These are phyloP conservation scores for Paecilomyces fulvus DNA, from an alignment of 2,329 filamentous ascomycete species.

Conservation along the genomic window DNA sequence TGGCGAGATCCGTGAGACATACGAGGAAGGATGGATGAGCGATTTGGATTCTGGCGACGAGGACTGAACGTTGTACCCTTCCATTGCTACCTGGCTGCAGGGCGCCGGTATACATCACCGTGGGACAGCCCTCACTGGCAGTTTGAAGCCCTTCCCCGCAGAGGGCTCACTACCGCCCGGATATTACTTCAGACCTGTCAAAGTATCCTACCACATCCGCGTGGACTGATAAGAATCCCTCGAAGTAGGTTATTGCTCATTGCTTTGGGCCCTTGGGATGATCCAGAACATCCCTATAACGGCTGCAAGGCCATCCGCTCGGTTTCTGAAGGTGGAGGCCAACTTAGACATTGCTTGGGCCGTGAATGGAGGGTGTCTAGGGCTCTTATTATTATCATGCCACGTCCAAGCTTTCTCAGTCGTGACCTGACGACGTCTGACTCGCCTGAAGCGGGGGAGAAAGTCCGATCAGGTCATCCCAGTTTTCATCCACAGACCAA, in stretches of 20 bases:
- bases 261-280: neutral
- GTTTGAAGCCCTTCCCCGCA: neutral
- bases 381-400: neutral
- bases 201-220: neutral
- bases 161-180: neutral
- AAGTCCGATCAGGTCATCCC: neutral
- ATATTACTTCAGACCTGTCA: neutral
- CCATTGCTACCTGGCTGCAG: conserved; percentile 2
- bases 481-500: neutral
- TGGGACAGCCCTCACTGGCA: neutral
- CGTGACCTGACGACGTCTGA: neutral
- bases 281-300: neutral
- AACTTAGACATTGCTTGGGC: neutral
- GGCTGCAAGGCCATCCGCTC: neutral
- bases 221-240: neutral
- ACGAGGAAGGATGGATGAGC: conserved; percentile 79
- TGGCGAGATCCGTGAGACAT: conserved; percentile 75
- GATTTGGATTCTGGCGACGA: conserved; percentile 44
- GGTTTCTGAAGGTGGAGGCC: neutral
- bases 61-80: conserved; percentile 12
- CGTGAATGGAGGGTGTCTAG: neutral
- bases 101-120: conserved; percentile 6
- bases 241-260: neutral
- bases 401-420: neutral
- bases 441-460: neutral